phyloP scores from a whole-genome alignment of 352 stramenopile genomes.

The Phytophthora cactorum region DNA sequence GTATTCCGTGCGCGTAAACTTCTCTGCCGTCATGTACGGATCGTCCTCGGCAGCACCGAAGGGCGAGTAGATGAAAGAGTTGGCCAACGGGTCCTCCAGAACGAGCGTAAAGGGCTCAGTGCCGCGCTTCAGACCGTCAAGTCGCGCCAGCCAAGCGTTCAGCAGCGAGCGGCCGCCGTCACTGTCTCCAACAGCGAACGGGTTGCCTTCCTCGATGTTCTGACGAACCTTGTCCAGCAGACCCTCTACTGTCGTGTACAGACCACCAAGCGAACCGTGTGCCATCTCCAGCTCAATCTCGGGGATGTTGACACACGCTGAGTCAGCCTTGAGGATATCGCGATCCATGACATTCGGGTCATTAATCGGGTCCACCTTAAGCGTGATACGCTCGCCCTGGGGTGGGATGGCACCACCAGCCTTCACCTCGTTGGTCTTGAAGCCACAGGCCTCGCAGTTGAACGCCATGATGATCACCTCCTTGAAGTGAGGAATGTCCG shows the following conservation, averaged over 20 bases:
- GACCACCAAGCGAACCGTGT: constrained; percentile 86
- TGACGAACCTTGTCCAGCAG: constrained; percentile 88
- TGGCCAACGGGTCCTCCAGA: constrained; percentile 91
- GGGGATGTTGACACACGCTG: constrained; percentile 82
- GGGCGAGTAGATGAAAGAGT: constrained; percentile 91
- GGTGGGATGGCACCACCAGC: constrained; percentile 88
- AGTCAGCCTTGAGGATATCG: constrained; percentile 95
- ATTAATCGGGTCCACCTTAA: constrained; percentile 57
- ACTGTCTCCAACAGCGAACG: constrained; percentile 85
- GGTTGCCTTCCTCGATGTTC: constrained; percentile 79
- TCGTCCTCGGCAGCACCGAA: constrained; percentile 58
- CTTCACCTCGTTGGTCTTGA: constrained; percentile 93
- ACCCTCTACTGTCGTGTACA: constrained; percentile 95
- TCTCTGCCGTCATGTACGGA: constrained; percentile 72
- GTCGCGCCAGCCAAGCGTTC: constrained; percentile 55
- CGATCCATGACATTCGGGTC: constrained; percentile 78
- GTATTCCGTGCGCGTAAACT: constrained; percentile 89
- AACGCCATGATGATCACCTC: constrained; percentile 94
- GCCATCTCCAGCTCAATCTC: constrained; percentile 93
- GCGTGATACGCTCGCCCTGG: constrained; percentile 79
- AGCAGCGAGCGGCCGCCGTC: constrained; percentile 65
- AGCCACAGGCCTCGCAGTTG: constrained; percentile 92
- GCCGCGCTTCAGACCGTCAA: constrained; percentile 66
- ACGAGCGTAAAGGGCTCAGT: constrained; percentile 88
- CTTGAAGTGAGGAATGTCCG: constrained; percentile 96